phyloP scores from a whole-genome alignment of 2,329 filamentous ascomycete species.

The Penicillium occitanis region DNA sequence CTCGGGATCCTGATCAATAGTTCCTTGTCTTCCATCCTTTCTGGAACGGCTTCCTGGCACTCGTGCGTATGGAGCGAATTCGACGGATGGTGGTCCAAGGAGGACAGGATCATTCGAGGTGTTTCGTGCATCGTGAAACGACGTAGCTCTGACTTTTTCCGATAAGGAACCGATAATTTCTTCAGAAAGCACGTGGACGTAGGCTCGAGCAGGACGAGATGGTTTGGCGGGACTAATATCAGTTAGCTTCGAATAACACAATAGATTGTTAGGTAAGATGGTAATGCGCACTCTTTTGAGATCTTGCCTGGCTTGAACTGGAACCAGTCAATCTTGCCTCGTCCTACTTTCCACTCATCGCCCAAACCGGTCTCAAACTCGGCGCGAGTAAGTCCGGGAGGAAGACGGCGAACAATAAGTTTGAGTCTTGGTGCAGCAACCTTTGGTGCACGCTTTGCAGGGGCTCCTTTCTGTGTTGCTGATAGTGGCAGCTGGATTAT shows the following conservation, averaged over 20 bases:
- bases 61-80: slow-evolving; percentile 81
- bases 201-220: slow-evolving; percentile 75
- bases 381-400: slow-evolving; percentile 75
- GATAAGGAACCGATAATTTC: slow-evolving; percentile 67
- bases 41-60: slow-evolving; percentile 72
- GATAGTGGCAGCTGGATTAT: slow-evolving; percentile 53
- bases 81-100: slow-evolving; percentile 74
- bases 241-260: background rate
- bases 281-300: slow-evolving; percentile 70
- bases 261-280: slow-evolving; percentile 3
- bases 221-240: slow-evolving; percentile 71
- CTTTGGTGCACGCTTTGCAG: slow-evolving; percentile 49
- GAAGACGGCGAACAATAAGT: slow-evolving; percentile 77
- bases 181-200: slow-evolving; percentile 75
- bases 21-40: slow-evolving; percentile 82
- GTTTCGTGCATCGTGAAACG: slow-evolving; percentile 80
- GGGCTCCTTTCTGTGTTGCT: slow-evolving; percentile 43
- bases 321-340: slow-evolving; percentile 82
- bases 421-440: slow-evolving; percentile 68
- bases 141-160: slow-evolving; percentile 65
- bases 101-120: slow-evolving; percentile 70
- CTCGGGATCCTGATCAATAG: slow-evolving; percentile 93
- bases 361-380: slow-evolving; percentile 75
- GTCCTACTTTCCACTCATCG: slow-evolving; percentile 76
- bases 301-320: slow-evolving; percentile 72